A percentile compares a stretch with the other conserved stretches of the same genome.
phyloP scores from a whole-genome alignment of 2,329 filamentous ascomycete species.

The Epichloe glyceriae region DNA sequence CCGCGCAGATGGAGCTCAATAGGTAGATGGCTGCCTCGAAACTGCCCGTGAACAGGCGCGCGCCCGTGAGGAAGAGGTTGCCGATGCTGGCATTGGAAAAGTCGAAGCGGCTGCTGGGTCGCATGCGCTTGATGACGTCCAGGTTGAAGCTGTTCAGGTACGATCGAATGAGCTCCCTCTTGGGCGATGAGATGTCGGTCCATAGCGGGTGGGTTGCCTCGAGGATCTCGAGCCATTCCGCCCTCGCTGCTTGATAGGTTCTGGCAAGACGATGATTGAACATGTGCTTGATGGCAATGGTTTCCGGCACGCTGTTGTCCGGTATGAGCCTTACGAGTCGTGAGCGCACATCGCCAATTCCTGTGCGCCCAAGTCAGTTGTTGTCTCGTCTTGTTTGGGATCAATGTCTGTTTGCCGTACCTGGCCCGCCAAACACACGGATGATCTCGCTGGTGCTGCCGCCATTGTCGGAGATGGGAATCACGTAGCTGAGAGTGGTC shows the following conservation, averaged over 20 bases:
- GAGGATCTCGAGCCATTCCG: conserved; percentile 81
- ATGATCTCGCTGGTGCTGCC: conserved; percentile 90
- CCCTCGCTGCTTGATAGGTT: conserved; percentile 45
- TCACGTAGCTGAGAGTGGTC: conserved; percentile 67
- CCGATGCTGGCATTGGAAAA: conserved; percentile 66
- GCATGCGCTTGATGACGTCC: conserved; percentile 63
- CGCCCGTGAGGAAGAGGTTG: conserved; percentile 72
- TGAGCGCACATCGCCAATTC: conserved; percentile 34
- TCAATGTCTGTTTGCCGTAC: conserved; percentile 27
- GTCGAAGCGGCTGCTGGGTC: conserved; percentile 62
- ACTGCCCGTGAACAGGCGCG: conserved; percentile 78
- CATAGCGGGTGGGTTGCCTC: conserved; percentile 71
- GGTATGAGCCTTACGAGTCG: conserved; percentile 86
- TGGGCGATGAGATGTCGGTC: conserved; percentile 55
- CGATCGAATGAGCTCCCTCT: conserved; percentile 64
- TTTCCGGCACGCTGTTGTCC: conserved; percentile 45
- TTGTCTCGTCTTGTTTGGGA: neutral
- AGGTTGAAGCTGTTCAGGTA: conserved; percentile 66
- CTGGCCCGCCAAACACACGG: conserved; percentile 85
- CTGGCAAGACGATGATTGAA: conserved; percentile 75
- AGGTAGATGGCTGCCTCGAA: conserved; percentile 91
- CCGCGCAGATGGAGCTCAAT: conserved; percentile 72
- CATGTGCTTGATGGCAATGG: conserved; percentile 62
- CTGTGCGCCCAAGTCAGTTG: conserved; percentile 27
- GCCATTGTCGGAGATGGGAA: conserved; percentile 92